Conservation (phyloP, 345 rosid genomes). For the Cardamine chenopodiifolia region DNA sequence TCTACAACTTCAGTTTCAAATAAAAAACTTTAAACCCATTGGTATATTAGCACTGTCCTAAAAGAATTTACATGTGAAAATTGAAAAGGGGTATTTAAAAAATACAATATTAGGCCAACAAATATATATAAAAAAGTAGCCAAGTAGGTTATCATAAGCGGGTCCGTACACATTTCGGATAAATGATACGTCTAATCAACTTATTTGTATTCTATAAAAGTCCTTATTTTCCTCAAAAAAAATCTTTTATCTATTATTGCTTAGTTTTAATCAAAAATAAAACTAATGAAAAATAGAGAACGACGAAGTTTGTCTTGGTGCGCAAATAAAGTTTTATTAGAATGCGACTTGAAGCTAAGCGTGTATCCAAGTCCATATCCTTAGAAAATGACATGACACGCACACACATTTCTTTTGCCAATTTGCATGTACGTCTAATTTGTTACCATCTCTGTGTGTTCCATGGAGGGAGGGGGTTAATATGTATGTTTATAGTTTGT, state of each 20-base stretch:
- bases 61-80: background rate
- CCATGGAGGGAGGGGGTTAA: too few species aligned
- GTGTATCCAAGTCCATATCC: conserved; percentile 63
- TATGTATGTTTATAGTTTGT: background rate
- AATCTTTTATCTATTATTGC: background rate
- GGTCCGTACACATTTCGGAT: conserved; percentile 46
- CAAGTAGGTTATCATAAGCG: conserved; percentile 32
- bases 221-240: background rate
- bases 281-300: conserved; percentile 27
- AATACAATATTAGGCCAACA: background rate
- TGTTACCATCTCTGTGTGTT: background rate
- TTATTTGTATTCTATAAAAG: conserved; percentile 8
- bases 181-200: conserved; percentile 45
- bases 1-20: too few species aligned
- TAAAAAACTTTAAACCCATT: background rate
- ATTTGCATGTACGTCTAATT: conserved; percentile 21
- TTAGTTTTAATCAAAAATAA: conserved; percentile 5
- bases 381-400: conserved; percentile 63
- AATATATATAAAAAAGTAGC: background rate
- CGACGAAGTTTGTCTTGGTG: conserved; percentile 38
- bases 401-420: background rate
- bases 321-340: conserved; percentile 47
- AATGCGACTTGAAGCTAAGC: conserved; percentile 56
- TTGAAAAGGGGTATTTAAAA: background rate
- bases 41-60: background rate